phyloP scores from a whole-genome alignment of 306 rosid species.

The Erythrophleum fordii region DNA sequence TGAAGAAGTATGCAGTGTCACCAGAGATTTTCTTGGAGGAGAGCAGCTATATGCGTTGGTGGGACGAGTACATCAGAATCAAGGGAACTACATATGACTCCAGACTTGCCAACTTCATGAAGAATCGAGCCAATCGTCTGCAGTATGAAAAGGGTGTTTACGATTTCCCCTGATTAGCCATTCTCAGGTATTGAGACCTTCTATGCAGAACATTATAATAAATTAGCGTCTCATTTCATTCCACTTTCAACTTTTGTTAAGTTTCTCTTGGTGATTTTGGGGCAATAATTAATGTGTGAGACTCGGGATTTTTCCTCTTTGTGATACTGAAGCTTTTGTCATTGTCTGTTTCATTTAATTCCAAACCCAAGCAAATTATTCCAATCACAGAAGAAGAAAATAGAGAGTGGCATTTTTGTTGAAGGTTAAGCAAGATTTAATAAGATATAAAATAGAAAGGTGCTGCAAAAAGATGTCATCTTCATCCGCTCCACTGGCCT shows the following conservation, averaged over 20 bases:
- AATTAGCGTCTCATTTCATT: not conserved
- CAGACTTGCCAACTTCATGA: constrained; percentile 49
- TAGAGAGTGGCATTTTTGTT: not conserved
- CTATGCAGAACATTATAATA: not conserved
- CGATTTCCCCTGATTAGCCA: constrained; percentile 27
- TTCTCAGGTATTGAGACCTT: not conserved
- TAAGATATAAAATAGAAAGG: not conserved
- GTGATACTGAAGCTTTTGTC: not conserved
- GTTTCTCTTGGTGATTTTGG: not conserved
- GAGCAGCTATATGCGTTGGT: constrained; percentile 78
- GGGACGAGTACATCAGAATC: constrained; percentile 46
- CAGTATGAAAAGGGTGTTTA: constrained; percentile 44
- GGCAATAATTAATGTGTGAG: not conserved
- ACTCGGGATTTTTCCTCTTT: not conserved
- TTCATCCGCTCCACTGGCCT: too few relatives aligned
- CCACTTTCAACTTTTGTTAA: not conserved
- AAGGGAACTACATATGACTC: constrained; percentile 28
- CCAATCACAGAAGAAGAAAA: not conserved
- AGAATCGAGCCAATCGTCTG: not conserved
- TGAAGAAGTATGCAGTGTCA: constrained; percentile 52
- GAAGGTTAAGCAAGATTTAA: not conserved
- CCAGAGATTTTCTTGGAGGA: constrained; percentile 64
- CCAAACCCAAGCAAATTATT: not conserved
- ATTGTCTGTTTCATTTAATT: not conserved
- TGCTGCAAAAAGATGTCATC: not conserved